Conservation (phyloP, 345 rosid species). For the Citrus unshiu region DNA sequence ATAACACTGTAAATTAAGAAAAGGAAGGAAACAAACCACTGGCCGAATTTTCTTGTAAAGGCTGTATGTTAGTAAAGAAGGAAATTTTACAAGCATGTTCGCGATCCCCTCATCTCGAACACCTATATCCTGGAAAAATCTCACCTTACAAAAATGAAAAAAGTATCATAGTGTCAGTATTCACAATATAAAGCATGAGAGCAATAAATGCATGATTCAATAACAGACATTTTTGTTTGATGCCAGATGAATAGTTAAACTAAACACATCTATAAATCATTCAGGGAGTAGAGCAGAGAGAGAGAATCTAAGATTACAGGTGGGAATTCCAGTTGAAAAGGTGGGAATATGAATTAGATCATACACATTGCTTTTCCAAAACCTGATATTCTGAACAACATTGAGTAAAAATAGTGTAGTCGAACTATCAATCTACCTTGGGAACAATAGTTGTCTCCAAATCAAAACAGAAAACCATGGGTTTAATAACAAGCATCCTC, state of each 20-base stretch:
- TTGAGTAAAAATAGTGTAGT: background rate
- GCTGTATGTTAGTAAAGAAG: slow-evolving; percentile 69
- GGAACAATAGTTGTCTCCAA: slow-evolving; percentile 67
- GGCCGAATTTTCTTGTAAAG: slow-evolving; percentile 87
- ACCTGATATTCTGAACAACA: background rate
- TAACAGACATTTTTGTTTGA: background rate
- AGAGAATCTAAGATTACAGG: background rate
- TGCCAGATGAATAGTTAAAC: background rate
- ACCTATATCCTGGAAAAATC: slow-evolving; percentile 78
- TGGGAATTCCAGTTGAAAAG: background rate
- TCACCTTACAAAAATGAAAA: slow-evolving; percentile 46
- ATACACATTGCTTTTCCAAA: background rate
- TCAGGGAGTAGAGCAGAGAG: background rate
- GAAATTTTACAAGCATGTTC: slow-evolving; percentile 89
- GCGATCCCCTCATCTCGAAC: slow-evolving; percentile 77
- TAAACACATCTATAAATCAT: background rate
- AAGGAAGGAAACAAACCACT: slow-evolving; percentile 46
- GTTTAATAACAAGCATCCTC: slow-evolving; percentile 81
- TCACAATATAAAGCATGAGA: slow-evolving; percentile 2
- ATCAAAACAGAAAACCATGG: slow-evolving; percentile 75
- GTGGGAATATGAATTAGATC: background rate
- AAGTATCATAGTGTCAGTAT: slow-evolving; percentile 16
- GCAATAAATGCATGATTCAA: background rate
- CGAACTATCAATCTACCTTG: slow-evolving; percentile 40
- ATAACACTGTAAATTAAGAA: background rate